Percentiles rank a stretch among this genome's conserved stretches.
Conservation (phyloP, 1,139 yeast species). For the Wickerhamomyces sp. region DNA sequence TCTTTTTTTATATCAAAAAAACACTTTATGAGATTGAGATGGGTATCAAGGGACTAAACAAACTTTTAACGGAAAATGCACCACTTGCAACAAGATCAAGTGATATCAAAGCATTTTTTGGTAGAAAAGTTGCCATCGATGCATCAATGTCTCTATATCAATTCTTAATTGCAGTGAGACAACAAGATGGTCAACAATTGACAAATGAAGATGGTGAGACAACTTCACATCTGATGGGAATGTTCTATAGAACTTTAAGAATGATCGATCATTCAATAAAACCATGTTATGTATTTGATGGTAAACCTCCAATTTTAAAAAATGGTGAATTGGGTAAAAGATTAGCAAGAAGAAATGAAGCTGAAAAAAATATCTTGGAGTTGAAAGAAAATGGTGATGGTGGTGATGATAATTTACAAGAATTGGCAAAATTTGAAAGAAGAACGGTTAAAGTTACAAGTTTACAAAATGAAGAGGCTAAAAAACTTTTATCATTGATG, state of each 20-base stretch:
- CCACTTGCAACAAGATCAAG: slow-evolving; percentile 73
- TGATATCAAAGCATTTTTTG: slow-evolving; percentile 82
- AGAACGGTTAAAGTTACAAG: slow-evolving; percentile 83
- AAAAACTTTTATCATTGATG: slow-evolving; percentile 72
- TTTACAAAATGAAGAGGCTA: slow-evolving; percentile 94
- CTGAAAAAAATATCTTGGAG: slow-evolving; percentile 66
- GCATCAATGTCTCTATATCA: slow-evolving; percentile 91
- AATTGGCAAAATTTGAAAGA: slow-evolving; percentile 71
- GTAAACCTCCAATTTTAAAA: slow-evolving; percentile 81
- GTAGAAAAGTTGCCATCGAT: slow-evolving; percentile 89
- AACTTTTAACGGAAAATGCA: slow-evolving; percentile 79
- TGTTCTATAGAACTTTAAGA: slow-evolving; percentile 86
- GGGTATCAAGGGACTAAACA: slow-evolving; percentile 40
- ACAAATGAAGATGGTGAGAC: slow-evolving; percentile 89
- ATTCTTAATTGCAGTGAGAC: slow-evolving; percentile 92
- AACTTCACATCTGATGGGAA: slow-evolving; percentile 92
- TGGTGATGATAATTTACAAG: slow-evolving; percentile 76
- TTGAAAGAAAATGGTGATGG: slow-evolving; percentile 77
- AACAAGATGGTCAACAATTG: slow-evolving; percentile 92
- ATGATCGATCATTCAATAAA: slow-evolving; percentile 89
- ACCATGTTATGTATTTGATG: slow-evolving; percentile 96
- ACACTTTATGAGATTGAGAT: no score
- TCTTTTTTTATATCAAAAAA: no score
- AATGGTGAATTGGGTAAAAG: slow-evolving; percentile 92
- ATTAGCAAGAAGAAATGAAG: slow-evolving; percentile 74